Evolutionary conservation across 202 grass and related monocot species (phyloP).

Genomic region (Musa balbisiana): DNA sequence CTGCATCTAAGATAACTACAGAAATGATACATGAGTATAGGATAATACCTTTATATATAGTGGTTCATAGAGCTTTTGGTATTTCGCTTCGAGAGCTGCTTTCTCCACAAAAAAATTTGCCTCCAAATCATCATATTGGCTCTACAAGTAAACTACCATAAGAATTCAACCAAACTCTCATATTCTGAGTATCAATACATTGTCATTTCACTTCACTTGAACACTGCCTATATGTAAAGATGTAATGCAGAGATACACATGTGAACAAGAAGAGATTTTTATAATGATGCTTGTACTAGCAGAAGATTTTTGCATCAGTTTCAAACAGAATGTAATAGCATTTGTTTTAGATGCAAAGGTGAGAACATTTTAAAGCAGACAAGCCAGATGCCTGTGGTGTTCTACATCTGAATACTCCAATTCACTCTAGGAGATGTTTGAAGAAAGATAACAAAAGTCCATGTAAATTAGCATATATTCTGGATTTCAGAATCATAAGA

Average conservation of each 20-base stretch:
- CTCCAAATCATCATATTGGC: background rate
- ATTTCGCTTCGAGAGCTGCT: background rate
- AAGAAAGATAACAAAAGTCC: no score
- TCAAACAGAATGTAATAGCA: background rate
- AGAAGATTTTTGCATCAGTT: background rate
- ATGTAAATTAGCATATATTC: no score
- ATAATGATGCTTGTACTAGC: background rate
- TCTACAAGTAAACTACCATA: background rate
- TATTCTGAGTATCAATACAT: background rate
- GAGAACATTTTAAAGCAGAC: no score
- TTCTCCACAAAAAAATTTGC: background rate
- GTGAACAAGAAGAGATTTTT: background rate
- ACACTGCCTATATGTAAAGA: no score
- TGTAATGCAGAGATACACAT: background rate
- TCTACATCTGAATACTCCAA: no score
- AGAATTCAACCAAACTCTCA: background rate
- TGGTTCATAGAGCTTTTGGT: slow-evolving; percentile 1
- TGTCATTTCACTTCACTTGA: no score
- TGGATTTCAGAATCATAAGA: no score
- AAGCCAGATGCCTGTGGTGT: no score
- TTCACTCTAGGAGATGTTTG: no score
- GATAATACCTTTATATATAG: background rate
- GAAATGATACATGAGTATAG: no score
- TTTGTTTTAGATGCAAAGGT: background rate
- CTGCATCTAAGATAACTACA: background rate